A percentile compares a stretch with the other conserved stretches of the same genome.
Conservation (phyloP, 805 yeast species). For the Lipomyces yamanashiensis region DNA sequence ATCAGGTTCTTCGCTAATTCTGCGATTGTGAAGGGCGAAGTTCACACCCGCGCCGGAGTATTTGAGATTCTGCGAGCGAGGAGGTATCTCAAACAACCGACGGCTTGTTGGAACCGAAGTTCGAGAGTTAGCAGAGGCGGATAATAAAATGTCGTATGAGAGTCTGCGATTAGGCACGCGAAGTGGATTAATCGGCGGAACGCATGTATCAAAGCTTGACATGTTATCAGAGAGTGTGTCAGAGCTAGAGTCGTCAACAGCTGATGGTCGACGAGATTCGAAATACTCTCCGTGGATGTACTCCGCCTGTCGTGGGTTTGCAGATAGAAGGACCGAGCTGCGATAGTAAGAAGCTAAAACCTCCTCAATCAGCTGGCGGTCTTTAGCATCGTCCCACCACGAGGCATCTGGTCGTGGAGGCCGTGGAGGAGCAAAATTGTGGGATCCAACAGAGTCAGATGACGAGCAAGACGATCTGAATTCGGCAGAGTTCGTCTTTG, state of each 20-base stretch:
- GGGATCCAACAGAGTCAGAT: not conserved
- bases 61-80: slow-evolving; percentile 19
- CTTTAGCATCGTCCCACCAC: slow-evolving; percentile 21
- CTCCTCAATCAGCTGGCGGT: slow-evolving; percentile 19
- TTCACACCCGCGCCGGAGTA: slow-evolving; percentile 6
- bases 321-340: slow-evolving; percentile 16
- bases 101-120: not conserved
- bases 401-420: slow-evolving; percentile 27
- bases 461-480: not conserved
- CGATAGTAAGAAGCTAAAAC: slow-evolving; percentile 28
- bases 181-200: slow-evolving; percentile 8
- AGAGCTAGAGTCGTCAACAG: slow-evolving; percentile 3
- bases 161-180: slow-evolving; percentile 4
- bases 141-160: slow-evolving; percentile 11
- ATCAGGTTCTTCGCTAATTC: slow-evolving; percentile 27
- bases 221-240: not conserved
- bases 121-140: slow-evolving; percentile 11
- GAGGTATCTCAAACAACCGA: not conserved
- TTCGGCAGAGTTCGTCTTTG: not conserved
- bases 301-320: slow-evolving; percentile 4
- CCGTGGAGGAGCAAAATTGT: slow-evolving; percentile 24
- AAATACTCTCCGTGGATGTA: slow-evolving; percentile 5
- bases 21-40: slow-evolving; percentile 15
- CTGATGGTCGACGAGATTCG: slow-evolving; percentile 26
- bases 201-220: not conserved